Evolutionary conservation across 257 asterid species (phyloP).

Genomic region (Ilex aquifolium): DNA sequence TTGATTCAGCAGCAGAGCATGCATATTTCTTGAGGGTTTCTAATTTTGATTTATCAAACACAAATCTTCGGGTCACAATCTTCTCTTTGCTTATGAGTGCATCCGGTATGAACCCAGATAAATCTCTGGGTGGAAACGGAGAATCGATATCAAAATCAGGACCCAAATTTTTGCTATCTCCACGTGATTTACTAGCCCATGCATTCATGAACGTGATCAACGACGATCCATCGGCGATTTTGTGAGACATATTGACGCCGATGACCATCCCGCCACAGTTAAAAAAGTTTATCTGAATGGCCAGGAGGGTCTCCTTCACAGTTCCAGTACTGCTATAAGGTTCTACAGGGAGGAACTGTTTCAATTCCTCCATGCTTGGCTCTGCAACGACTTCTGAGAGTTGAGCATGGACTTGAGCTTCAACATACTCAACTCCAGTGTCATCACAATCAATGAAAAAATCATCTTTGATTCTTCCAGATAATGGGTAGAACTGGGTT

Average conservation of each 20-base stretch:
- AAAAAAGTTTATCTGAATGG: not conserved
- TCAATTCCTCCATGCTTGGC: slow-evolving; percentile 6
- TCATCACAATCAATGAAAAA: slow-evolving; percentile 33
- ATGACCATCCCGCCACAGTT: not conserved
- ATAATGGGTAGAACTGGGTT: not conserved
- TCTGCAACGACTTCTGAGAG: slow-evolving; percentile 10
- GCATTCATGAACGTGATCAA: not conserved
- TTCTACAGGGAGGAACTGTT: slow-evolving; percentile 12
- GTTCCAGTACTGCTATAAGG: not conserved
- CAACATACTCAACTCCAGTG: slow-evolving; percentile 28
- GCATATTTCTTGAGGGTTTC: slow-evolving; percentile 14
- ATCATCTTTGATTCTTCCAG: slow-evolving; percentile 20
- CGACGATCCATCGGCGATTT: not conserved
- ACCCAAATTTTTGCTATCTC: not conserved
- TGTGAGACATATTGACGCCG: not conserved
- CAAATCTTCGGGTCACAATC: slow-evolving; percentile 17
- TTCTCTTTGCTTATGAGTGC: slow-evolving; percentile 14
- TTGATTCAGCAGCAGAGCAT: slow-evolving; percentile 3
- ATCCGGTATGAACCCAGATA: slow-evolving; percentile 18
- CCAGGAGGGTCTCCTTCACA: no score
- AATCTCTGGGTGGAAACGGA: slow-evolving; percentile 22
- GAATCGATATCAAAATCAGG: slow-evolving; percentile 12
- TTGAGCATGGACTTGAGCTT: slow-evolving; percentile 18
- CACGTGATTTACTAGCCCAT: slow-evolving; percentile 25
- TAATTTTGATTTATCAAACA: slow-evolving; percentile 29